phyloP scores from a whole-genome alignment of 106 monocot species.

The Phalaenopsis equestris region DNA sequence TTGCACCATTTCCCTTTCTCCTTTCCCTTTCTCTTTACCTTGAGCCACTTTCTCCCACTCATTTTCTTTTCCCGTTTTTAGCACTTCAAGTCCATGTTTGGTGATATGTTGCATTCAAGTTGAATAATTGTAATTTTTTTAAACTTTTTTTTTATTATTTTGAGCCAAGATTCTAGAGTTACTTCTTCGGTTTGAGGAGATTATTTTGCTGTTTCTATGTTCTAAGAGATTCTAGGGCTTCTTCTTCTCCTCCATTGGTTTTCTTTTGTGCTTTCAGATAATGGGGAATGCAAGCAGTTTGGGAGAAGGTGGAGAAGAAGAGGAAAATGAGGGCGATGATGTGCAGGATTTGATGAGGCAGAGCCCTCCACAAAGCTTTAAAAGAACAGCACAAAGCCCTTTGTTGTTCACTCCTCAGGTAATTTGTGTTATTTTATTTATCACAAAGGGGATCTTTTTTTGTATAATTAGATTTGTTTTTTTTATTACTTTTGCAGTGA shows the following conservation, averaged over 20 bases:
- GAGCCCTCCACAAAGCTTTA: constrained; percentile 26
- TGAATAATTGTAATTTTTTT: neutral
- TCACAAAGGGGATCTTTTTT: too few species aligned
- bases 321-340: neutral
- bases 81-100: neutral
- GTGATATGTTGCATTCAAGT: neutral
- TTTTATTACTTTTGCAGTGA: too few species aligned
- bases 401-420: constrained; percentile 42
- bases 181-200: too few species aligned
- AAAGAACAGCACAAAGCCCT: constrained; percentile 15
- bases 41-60: neutral
- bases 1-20: neutral
- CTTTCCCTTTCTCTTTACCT: neutral
- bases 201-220: too few species aligned
- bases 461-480: too few species aligned
- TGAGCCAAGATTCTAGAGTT: too few species aligned
- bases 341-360: constrained; percentile 27
- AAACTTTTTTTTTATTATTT: neutral
- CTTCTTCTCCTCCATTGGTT: too few species aligned
- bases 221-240: too few species aligned
- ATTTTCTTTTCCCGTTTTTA: neutral
- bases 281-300: constrained; percentile 26
- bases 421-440: too few species aligned
- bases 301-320: constrained; percentile 7
- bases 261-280: neutral